Evolutionary conservation across 495 filamentous ascomycete species (phyloP).

Genomic region (Neurospora sublineolata): DNA sequence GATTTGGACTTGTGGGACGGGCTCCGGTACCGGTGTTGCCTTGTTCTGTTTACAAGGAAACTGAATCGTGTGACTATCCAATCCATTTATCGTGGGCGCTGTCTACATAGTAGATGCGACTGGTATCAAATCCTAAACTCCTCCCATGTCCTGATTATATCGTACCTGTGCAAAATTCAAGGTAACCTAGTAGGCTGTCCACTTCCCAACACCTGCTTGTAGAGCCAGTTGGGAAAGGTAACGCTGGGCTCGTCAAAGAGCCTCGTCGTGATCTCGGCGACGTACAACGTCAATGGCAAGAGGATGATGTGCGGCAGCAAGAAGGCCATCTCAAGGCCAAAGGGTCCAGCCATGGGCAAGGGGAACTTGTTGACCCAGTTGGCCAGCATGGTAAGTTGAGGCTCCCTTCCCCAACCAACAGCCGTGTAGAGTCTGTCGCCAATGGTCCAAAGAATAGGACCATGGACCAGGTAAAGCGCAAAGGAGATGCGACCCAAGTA

Average conservation of each 20-base stretch:
- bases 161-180: not conserved
- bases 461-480: slow-evolving; percentile 55
- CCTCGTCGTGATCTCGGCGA: slow-evolving; percentile 44
- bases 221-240: slow-evolving; percentile 42
- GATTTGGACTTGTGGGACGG: too few relatives aligned
- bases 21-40: too few relatives aligned
- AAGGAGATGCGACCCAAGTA: slow-evolving; percentile 55
- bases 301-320: slow-evolving; percentile 42
- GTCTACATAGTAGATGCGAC: not conserved
- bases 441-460: slow-evolving; percentile 39
- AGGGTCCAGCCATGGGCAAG: slow-evolving; percentile 36
- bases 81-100: not conserved
- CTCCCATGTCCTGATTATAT: not conserved
- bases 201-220: slow-evolving; percentile 19
- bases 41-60: not conserved
- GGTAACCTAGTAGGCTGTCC: not conserved
- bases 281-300: slow-evolving; percentile 44
- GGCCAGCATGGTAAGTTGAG: slow-evolving; percentile 17
- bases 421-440: slow-evolving; percentile 40
- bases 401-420: slow-evolving; percentile 34
- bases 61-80: not conserved
- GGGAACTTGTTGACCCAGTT: slow-evolving; percentile 36
- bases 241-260: slow-evolving; percentile 46
- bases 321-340: slow-evolving; percentile 45
- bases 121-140: not conserved